Base-by-base conservation (phyloP, 768 basidiomycete genomes). In the Naganishia vaughanmartiniae region DNA sequence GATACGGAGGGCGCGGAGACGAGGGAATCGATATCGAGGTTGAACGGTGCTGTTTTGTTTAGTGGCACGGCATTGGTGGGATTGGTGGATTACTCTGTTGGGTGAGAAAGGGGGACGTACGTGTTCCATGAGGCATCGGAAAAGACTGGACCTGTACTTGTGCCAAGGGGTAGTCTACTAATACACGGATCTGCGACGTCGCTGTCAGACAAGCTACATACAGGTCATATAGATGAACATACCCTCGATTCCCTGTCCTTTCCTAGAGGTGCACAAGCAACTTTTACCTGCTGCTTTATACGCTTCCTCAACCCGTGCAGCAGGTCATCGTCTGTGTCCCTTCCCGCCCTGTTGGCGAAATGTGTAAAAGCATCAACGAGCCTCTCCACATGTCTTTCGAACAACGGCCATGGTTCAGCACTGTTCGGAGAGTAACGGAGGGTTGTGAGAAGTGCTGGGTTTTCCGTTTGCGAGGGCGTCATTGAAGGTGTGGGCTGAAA, bases 131-230 rank as follows among this genome's bases (percentile, higher is more conserved):
- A 3, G 33, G 33, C 60, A 63, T 63, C 6, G 60, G 24, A 26
- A 26, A 45, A 11, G 39, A 26, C 42, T 63, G n/a, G 11, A 63
- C 60, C 5, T 63, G 60, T 5, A 63, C 30, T 10, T 3, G 26
- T 42, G 60, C 60, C 5, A 42, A 63, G 2, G 60, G 60, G 42
- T 5, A 42, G 33, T 46, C 24, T 26, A 63, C 42, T 24, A 63
- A 26, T 9, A 63, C 60, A 12, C 60, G 60, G 36, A 63, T 63
- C 60, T 63, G 42, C 12, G 24, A n/a, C n/a, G 21, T n/a, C 36
- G 39, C 28, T 42, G 34, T 21, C 9, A 30, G 56, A 28, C 30
- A 56, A 28, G 19, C 7, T 31, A 7, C 7, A 56, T 15, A 36
- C n/a, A 36, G 9, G 4, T 36, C 24, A 30, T 30, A n/a, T 26